Conservation (phyloP, 2,329 filamentous ascomycete genomes). For the Fusarium sp. region DNA sequence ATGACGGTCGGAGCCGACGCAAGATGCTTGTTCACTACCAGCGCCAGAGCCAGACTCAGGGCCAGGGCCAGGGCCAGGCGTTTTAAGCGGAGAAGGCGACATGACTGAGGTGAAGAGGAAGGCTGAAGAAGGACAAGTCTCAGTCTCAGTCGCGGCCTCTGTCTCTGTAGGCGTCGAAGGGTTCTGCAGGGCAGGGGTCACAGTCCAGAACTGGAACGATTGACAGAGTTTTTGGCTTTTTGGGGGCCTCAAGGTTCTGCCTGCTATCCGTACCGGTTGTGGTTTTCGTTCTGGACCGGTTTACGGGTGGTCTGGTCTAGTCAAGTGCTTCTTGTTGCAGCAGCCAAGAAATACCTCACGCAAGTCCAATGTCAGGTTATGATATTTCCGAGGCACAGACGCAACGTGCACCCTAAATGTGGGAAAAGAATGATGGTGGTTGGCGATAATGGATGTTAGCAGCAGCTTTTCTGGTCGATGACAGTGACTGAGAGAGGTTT, state of each 20-base stretch:
- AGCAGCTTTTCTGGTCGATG: background rate
- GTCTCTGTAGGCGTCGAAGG: background rate
- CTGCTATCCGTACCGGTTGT: background rate
- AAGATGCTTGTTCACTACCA: slow-evolving; percentile 8
- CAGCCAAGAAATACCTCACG: slow-evolving; percentile 1
- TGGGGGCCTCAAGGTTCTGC: slow-evolving; percentile 21
- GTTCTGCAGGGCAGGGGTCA: slow-evolving; percentile 24
- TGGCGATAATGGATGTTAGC: background rate
- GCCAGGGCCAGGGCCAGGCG: background rate
- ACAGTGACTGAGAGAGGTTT: background rate
- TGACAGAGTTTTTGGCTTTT: slow-evolving; percentile 14
- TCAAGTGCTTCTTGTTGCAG: background rate
- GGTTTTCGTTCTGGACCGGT: slow-evolving; percentile 5
- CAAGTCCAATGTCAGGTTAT: background rate
- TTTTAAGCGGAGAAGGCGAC: slow-evolving; percentile 14
- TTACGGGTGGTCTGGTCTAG: background rate
- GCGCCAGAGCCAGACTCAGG: background rate
- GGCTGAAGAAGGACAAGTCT: background rate
- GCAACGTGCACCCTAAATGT: background rate
- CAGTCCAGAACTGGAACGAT: slow-evolving; percentile 19
- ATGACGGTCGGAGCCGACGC: slow-evolving; percentile 34
- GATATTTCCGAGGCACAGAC: background rate
- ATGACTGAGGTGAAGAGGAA: slow-evolving; percentile 9
- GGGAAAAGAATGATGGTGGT: slow-evolving; percentile 2
- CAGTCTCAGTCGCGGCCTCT: background rate